phyloP scores from a whole-genome alignment of 371 early-diverging fungal genomes.

The Pancytospora epiphaga region DNA sequence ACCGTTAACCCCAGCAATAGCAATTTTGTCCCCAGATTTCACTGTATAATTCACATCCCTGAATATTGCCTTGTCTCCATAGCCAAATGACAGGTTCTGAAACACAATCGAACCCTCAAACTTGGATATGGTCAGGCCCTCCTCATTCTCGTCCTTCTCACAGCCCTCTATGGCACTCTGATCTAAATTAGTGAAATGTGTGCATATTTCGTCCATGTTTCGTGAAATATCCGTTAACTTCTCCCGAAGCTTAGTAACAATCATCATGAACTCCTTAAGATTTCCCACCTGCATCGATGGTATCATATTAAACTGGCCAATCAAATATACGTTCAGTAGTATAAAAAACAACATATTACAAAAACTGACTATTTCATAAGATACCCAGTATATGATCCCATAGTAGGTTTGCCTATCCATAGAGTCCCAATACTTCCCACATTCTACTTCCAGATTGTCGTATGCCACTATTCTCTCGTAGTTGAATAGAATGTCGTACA shows the following conservation, averaged over 20 bases:
- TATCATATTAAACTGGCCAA: background rate
- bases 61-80: conserved; percentile 30
- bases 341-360: conserved; percentile 9
- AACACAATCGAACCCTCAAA: conserved; percentile 27
- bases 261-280: background rate
- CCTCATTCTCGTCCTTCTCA: background rate
- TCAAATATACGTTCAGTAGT: background rate
- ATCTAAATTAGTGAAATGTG: conserved; percentile 5
- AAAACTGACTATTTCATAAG: conserved; percentile 1
- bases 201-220: conserved; percentile 2
- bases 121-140: background rate
- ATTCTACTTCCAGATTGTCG: conserved; percentile 19
- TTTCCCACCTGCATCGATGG: background rate
- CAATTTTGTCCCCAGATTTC: conserved; percentile 60
- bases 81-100: conserved; percentile 18
- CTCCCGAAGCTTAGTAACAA: conserved; percentile 1
- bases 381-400: conserved; percentile 11
- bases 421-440: background rate
- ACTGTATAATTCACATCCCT: conserved; percentile 42
- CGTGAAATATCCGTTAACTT: background rate
- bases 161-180: conserved; percentile 8
- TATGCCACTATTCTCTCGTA: conserved; percentile 32
- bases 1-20: conserved; percentile 65
- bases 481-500: conserved; percentile 28
- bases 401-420: background rate